Percentiles rank a stretch among this genome's conserved stretches.
Conservation (phyloP, 2,329 filamentous ascomycete species). For the Pseudonectria foliicola region DNA sequence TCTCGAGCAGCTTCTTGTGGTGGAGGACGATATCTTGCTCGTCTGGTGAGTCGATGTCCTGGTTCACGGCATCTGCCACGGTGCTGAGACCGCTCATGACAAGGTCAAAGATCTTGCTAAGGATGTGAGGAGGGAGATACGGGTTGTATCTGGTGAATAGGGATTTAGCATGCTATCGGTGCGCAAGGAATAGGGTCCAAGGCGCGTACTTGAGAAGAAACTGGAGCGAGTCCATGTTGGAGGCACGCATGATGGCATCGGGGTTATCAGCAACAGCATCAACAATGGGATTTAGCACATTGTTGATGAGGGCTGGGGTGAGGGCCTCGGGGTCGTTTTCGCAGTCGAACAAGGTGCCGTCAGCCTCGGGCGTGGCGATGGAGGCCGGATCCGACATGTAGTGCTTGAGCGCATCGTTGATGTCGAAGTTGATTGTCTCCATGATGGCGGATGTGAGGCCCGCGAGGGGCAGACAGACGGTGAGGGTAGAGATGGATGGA, state of each 20-base stretch:
- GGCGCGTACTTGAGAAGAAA: conserved; percentile 91
- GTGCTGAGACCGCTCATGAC: conserved; percentile 78
- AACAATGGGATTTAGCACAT: conserved; percentile 82
- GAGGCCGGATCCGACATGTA: conserved; percentile 89
- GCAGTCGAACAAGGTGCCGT: conserved; percentile 76
- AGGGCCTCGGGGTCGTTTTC: conserved; percentile 85
- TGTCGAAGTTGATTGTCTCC: conserved; percentile 81
- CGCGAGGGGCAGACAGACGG: conserved; percentile 10
- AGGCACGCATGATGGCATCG: conserved; percentile 72
- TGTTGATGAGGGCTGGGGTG: conserved; percentile 71
- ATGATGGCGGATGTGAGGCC: conserved; percentile 35
- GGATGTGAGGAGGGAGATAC: conserved; percentile 68
- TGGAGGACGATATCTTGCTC: conserved; percentile 81
- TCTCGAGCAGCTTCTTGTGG: conserved; percentile 87
- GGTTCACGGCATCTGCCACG: conserved; percentile 77
- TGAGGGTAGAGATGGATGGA: conserved; percentile 4
- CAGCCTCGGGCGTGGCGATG: conserved; percentile 80
- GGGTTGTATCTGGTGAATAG: conserved; percentile 68
- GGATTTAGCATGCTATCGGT: conserved; percentile 40
- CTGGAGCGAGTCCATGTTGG: conserved; percentile 85
- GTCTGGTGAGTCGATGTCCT: conserved; percentile 77
- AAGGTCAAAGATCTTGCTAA: conserved; percentile 90
- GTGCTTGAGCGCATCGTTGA: conserved; percentile 92
- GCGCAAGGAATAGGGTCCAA: conserved; percentile 33
- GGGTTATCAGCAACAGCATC: conserved; percentile 89